phyloP scores from a whole-genome alignment of 768 basidiomycete genomes.

The Myochromella boudieri region DNA sequence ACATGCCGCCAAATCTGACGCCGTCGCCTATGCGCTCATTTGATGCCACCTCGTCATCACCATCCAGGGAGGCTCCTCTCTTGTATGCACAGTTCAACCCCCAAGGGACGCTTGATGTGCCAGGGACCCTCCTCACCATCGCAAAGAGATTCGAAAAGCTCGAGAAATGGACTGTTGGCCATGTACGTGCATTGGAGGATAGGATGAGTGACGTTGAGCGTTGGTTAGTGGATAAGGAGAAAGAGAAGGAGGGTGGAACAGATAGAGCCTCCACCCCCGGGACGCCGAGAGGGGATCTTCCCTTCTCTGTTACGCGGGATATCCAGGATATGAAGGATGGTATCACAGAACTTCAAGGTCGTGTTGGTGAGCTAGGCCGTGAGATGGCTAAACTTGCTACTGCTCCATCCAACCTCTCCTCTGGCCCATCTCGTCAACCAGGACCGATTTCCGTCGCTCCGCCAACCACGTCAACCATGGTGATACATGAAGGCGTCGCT shows the following conservation, averaged over 20 bases:
- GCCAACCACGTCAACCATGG: constrained; percentile 47
- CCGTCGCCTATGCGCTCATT: constrained; percentile 62
- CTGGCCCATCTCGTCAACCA: constrained; percentile 47
- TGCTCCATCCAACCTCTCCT: constrained; percentile 47
- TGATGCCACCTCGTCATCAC: constrained; percentile 41
- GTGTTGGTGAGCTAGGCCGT: constrained; percentile 71
- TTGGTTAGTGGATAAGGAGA: constrained; percentile 86
- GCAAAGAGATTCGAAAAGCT: constrained; percentile 86
- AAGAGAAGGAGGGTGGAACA: constrained; percentile 46
- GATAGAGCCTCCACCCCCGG: constrained; percentile 17
- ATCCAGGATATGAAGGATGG: constrained; percentile 64
- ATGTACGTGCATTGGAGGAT: constrained; percentile 87
- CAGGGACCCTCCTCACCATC: constrained; percentile 70
- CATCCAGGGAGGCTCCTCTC: constrained; percentile 63
- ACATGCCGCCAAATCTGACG: constrained; percentile 54
- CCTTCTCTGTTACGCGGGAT: constrained; percentile 34
- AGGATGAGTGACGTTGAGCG: constrained; percentile 91
- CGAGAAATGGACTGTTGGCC: constrained; percentile 87
- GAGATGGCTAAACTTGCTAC: constrained; percentile 77
- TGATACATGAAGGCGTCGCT: constrained; percentile 28
- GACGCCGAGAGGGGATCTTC: constrained; percentile 13
- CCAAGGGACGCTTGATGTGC: constrained; percentile 73
- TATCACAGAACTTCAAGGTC: constrained; percentile 69
- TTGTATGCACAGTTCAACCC: constrained; percentile 75
- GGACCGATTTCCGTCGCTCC: constrained; percentile 46